Evolutionary conservation across 1,284 basidiomycete genomes (phyloP), one percentile per base, ranked within the genome.

Genomic region (Puccinia hordei): DNA sequence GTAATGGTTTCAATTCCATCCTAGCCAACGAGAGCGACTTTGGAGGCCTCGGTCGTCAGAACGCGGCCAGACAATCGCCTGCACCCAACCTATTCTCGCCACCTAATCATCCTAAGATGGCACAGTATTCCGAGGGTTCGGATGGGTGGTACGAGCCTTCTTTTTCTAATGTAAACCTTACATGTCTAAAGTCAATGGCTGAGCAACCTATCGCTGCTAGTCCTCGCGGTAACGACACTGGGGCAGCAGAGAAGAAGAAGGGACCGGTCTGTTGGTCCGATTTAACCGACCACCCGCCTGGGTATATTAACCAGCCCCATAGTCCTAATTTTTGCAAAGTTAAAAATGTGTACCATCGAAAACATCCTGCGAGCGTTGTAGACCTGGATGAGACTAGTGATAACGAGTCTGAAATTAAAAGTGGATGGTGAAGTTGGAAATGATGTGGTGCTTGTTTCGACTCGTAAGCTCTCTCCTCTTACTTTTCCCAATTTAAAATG

Each of bases 191-290:
- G 30, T 27, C 27, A 15, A 49, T 55, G 53, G 53, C n/a, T 27
- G 53, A 55, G 24, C 53, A n/a, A 55, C 2, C 53, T 13, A 24
- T n/a, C 19, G 19, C 4, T 6, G 24, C 53, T n/a, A 27, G 53
- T 24, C n/a, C 24, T 55, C 53, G 53, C 24, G 9, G 35, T 2
- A 38, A 22, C 61, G 35, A 4, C 35, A 30, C 1, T 19, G 61
- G 17, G 15, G 30, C 15, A 17, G 35, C 17, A 17, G 61, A 63
- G 61, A 63, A 63, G n/a, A 63, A 63, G 61, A 63, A 41, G 17
- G 61, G 35, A 30, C 61, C 35, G 22, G 61, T 63, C 19, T 41
- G 61, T 63, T 63, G 61, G 61, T 33, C 61, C 17, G 61, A 63
- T 33, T 33, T 24, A 24, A 2, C 55, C 5, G 55, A 57, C 15